Percentiles rank a stretch among this genome's conserved stretches.
These are phyloP conservation scores for Mycosphaerella sp. DNA, from an alignment of 2,329 filamentous ascomycete genomes.

Conservation along the genomic window DNA sequence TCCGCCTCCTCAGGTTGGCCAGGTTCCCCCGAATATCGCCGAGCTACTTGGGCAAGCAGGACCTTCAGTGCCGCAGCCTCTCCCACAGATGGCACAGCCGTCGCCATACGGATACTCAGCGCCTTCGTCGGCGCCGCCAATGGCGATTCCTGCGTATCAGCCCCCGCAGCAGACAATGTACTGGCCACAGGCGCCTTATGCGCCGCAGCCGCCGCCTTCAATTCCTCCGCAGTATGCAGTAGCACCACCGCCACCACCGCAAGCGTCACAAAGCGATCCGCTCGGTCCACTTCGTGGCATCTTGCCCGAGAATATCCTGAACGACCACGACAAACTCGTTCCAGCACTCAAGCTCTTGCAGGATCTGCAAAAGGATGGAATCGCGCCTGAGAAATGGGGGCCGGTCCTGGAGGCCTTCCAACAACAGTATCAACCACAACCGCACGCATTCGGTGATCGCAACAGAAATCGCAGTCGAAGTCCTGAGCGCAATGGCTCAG, in stretches of 20 bases:
- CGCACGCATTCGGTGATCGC: slow-evolving; percentile 36
- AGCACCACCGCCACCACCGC: slow-evolving; percentile 56
- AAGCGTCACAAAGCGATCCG: slow-evolving; percentile 24
- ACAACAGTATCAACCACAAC: slow-evolving; percentile 25
- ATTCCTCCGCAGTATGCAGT: slow-evolving; percentile 33
- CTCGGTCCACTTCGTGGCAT: slow-evolving; percentile 28
- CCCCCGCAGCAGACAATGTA: slow-evolving; percentile 18
- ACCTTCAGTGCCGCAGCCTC: slow-evolving; percentile 13
- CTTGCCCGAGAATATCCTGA: slow-evolving; percentile 35
- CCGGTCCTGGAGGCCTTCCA: slow-evolving; percentile 48
- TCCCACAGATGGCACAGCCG: slow-evolving; percentile 5
- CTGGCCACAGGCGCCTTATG: slow-evolving; percentile 17
- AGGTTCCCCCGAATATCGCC: slow-evolving; percentile 26
- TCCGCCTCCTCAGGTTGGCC: slow-evolving; percentile 4
- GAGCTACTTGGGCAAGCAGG: slow-evolving; percentile 24
- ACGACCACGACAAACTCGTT: slow-evolving; percentile 48
- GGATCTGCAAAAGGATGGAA: slow-evolving; percentile 65
- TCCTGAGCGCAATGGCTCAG: slow-evolving; percentile 57
- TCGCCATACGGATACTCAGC: slow-evolving; percentile 15
- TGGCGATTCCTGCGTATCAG: slow-evolving; percentile 17
- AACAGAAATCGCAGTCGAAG: slow-evolving; percentile 62
- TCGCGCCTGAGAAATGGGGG: slow-evolving; percentile 70
- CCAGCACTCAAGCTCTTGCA: slow-evolving; percentile 70
- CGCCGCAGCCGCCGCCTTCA: slow-evolving; percentile 32
- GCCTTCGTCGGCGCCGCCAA: slow-evolving; percentile 16